These are phyloP conservation scores for Pugionium cornutum DNA, from an alignment of 345 rosid genomes.

Conservation along the genomic window DNA sequence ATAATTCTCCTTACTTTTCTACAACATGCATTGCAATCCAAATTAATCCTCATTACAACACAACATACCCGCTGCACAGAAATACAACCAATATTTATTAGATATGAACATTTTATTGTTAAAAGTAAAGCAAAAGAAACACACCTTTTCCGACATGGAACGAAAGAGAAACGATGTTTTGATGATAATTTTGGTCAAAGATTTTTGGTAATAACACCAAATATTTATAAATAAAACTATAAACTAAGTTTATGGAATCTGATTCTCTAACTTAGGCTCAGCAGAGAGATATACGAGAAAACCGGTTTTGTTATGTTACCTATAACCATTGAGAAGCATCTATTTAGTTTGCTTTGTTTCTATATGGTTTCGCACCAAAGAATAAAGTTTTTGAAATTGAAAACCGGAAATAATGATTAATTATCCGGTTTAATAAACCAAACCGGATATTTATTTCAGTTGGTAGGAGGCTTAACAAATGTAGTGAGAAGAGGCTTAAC, in stretches of 20 bases:
- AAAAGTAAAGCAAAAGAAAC: not conserved
- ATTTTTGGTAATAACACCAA: not conserved
- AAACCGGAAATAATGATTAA: not conserved
- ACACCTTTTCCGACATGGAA: constrained; percentile 39
- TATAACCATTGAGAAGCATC: constrained; percentile 33
- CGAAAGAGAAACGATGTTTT: not conserved
- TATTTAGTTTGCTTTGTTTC: constrained; percentile 16
- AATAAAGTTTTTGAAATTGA: not conserved
- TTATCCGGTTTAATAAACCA: too few relatives aligned
- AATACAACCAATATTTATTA: too few relatives aligned
- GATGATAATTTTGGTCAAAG: not conserved
- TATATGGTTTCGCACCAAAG: not conserved
- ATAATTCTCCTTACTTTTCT: constrained; percentile 64
- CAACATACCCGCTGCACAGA: constrained; percentile 50
- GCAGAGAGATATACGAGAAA: constrained; percentile 23
- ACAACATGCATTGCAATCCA: constrained; percentile 82
- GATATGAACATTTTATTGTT: not conserved
- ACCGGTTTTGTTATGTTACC: constrained; percentile 35
- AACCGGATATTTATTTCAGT: constrained; percentile 23
- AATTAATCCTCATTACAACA: constrained; percentile 61
- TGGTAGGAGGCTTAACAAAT: constrained; percentile 15
- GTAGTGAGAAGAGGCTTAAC: constrained; percentile 49
- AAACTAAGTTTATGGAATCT: constrained; percentile 34
- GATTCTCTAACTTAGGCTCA: constrained; percentile 36
- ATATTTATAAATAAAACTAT: not conserved